phyloP scores from a whole-genome alignment of 139 green algal species.

The Spirogloea muscicola region DNA sequence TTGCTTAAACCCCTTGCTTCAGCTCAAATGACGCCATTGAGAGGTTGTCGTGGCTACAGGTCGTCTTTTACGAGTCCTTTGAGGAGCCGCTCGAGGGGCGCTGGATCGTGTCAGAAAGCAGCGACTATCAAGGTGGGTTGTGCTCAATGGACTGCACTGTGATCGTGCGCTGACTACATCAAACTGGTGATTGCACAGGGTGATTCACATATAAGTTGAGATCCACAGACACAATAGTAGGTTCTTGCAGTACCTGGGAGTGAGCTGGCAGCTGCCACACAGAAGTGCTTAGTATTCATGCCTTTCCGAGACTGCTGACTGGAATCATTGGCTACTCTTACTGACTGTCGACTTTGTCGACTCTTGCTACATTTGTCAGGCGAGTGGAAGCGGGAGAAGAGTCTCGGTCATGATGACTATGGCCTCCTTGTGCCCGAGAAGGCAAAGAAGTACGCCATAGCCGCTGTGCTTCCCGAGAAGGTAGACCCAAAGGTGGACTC shows the following conservation, averaged over 20 bases:
- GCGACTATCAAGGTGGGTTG: constrained; percentile 15
- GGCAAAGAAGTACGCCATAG: constrained; percentile 73
- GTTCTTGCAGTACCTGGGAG: background rate
- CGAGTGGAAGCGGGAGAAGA: constrained; percentile 15
- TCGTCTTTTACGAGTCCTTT: constrained; percentile 35
- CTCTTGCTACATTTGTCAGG: constrained; percentile 18
- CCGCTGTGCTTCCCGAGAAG: constrained; percentile 50
- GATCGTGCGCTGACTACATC: background rate
- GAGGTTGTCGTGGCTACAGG: background rate
- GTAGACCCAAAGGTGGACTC: constrained; percentile 55
- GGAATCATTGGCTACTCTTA: background rate
- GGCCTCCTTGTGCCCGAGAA: constrained; percentile 65
- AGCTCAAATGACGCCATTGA: too few relatives aligned
- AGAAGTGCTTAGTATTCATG: too few relatives aligned
- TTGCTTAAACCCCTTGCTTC: too few relatives aligned
- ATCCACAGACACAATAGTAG: background rate
- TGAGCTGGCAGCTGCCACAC: background rate
- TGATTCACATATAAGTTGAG: background rate
- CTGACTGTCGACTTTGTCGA: background rate
- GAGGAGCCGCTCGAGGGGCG: constrained; percentile 8
- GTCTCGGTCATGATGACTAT: constrained; percentile 30
- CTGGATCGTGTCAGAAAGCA: constrained; percentile 25
- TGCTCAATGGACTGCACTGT: background rate
- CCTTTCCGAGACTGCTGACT: too few relatives aligned
- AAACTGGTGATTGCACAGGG: background rate